Evolutionary conservation across 1,284 basidiomycete species (phyloP), one percentile per base, ranked within the genome.

Genomic region (Leccinum subspadiceum): DNA sequence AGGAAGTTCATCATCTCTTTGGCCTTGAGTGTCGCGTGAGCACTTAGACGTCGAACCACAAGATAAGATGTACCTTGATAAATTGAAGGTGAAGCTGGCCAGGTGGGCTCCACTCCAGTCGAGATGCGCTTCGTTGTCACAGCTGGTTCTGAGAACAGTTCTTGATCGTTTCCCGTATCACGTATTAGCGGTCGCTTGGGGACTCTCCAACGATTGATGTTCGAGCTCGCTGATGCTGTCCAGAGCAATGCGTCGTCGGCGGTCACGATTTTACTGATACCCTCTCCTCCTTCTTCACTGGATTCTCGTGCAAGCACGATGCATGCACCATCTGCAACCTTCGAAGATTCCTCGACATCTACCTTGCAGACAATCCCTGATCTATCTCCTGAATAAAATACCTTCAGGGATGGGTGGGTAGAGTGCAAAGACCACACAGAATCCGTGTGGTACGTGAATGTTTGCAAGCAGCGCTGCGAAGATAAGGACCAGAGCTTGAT

Each of bases 321-420:
- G 69, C 96, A 98, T 33, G 96, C 92, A 46, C 92, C 96, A 56
- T 98, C 92, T 1, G 88, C 85, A 22, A 95, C 80, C 63, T 96
- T 92, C 9, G 81, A 77, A 63, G 86, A 90, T 50, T 84, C 84
- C 70, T 94, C 92, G 24, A 96, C 87, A 67, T 99, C 96, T 37
- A 96, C 90, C 64, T 89, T 90, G 73, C 93, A 95, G 1, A 99
- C 87, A 59, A 90, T 78, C 1, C 96, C 97, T 13, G 92, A 87
- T 39, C 93, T 85, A 66, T 98, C 97, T 15, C 96, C 97, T 2
- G 96, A 98, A 77, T 97, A 98, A 78, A 99, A 99, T 1, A 88
- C 81, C 71, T 96, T 92, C 54, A 99, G 82, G 12, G 89, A 86
- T 0, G 94, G 92, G 72, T 98, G 94, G 0, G 85, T 82, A 2